phyloP scores from a whole-genome alignment of 441 rosid genomes.

The Erodium moschatum region DNA sequence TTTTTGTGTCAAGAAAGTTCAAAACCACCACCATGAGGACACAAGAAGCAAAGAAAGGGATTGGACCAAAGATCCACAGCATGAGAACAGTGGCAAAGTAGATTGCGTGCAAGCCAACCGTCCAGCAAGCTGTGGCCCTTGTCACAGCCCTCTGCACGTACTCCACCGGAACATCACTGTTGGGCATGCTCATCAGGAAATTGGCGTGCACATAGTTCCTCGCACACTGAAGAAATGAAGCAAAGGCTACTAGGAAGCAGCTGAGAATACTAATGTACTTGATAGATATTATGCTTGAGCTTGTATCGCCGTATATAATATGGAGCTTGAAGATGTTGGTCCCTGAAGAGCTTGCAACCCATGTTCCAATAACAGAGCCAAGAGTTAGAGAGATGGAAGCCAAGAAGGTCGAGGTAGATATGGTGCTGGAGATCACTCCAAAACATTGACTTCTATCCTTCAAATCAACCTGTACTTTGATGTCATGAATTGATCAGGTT shows the following conservation, averaged over 20 bases:
- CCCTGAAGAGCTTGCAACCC: slow-evolving; percentile 19
- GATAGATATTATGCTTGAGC: slow-evolving; percentile 19
- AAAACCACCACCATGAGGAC: slow-evolving; percentile 30
- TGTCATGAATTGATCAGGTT: neutral
- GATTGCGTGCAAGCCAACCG: slow-evolving; percentile 30
- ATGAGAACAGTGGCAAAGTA: slow-evolving; percentile 34
- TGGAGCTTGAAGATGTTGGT: slow-evolving; percentile 16
- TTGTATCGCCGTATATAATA: slow-evolving; percentile 34
- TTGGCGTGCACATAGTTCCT: slow-evolving; percentile 25
- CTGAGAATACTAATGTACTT: slow-evolving; percentile 26
- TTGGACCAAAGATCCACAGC: slow-evolving; percentile 42
- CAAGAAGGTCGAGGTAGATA: neutral
- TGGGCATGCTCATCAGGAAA: slow-evolving; percentile 31
- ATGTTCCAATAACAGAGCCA: slow-evolving; percentile 21
- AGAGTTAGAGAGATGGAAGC: neutral
- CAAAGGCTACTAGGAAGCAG: slow-evolving; percentile 30
- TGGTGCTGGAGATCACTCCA: slow-evolving; percentile 1
- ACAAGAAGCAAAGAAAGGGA: slow-evolving; percentile 38
- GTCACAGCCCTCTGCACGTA: slow-evolving; percentile 25
- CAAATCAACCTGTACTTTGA: neutral
- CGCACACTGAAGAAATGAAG: slow-evolving; percentile 27
- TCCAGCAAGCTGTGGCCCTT: slow-evolving; percentile 29
- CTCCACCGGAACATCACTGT: slow-evolving; percentile 23
- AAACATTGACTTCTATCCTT: neutral
- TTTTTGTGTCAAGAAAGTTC: slow-evolving; percentile 22